Evolutionary conservation across 305 asterid species (phyloP).

Genomic region (Fraxinus nigra): DNA sequence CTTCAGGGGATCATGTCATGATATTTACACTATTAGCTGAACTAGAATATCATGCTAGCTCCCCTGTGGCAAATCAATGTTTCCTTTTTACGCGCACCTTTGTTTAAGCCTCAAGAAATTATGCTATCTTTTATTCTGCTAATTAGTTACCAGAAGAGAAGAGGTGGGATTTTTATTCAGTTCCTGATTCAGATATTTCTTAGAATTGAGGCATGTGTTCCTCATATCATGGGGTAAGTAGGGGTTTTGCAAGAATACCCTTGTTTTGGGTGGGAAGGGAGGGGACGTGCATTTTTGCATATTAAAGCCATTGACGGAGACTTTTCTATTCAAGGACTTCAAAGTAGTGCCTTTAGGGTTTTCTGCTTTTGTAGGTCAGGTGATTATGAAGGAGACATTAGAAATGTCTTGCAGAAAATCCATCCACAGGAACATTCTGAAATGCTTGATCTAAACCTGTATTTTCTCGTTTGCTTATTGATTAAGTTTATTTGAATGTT

Average conservation of each 20-base stretch:
- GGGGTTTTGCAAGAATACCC: not conserved
- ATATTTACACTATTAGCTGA: not conserved
- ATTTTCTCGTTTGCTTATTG: not conserved
- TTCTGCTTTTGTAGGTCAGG: not conserved
- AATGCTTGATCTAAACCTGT: conserved; percentile 6
- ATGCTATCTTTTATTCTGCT: not conserved
- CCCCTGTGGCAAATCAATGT: not conserved
- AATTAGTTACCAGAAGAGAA: not conserved
- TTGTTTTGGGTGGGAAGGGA: not conserved
- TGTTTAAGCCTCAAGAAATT: not conserved
- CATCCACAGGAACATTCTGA: not conserved
- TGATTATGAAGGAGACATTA: not conserved
- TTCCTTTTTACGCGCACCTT: not conserved
- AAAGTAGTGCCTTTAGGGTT: not conserved
- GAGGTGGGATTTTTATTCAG: not conserved
- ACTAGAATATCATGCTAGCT: not conserved
- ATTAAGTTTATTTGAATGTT: not conserved
- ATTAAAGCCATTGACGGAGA: not conserved
- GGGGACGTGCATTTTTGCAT: not conserved
- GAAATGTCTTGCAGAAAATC: conserved; percentile 6
- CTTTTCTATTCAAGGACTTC: not conserved
- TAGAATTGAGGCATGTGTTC: conserved; percentile 1
- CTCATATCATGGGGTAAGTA: conserved; percentile 2
- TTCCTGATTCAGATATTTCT: not conserved
- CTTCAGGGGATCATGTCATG: conserved; percentile 4